phyloP scores from a whole-genome alignment of 371 early-diverging fungal genomes.

The Mucor lusitanicus region DNA sequence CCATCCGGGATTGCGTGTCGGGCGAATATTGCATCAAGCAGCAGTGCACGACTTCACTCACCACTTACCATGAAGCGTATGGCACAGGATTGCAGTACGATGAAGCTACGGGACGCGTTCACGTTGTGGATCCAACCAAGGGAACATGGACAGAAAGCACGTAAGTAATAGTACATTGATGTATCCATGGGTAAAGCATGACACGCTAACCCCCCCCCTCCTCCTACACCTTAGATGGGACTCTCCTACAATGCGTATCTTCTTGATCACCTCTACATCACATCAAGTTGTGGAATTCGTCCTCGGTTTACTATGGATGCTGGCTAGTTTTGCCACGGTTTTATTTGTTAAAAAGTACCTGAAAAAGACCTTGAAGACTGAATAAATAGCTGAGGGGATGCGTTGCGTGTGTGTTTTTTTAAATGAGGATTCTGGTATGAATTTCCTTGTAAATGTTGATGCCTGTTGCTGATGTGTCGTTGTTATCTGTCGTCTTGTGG shows the following conservation, averaged over 20 bases:
- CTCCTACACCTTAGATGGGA: no score
- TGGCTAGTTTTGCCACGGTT: slow-evolving; percentile 36
- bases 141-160: slow-evolving; percentile 73
- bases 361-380: slow-evolving; percentile 46
- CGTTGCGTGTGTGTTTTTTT: no score
- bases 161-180: no score
- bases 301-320: slow-evolving; percentile 56
- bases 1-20: slow-evolving; percentile 36
- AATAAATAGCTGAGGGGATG: slow-evolving; percentile 10
- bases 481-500: background rate
- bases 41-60: slow-evolving; percentile 55
- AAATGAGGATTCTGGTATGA: slow-evolving; percentile 4
- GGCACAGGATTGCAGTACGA: slow-evolving; percentile 71
- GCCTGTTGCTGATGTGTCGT: background rate
- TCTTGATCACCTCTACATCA: slow-evolving; percentile 50
- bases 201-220: no score
- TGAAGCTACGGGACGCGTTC: slow-evolving; percentile 42
- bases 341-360: slow-evolving; percentile 39
- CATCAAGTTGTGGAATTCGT: slow-evolving; percentile 66
- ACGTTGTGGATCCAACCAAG: slow-evolving; percentile 64
- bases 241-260: slow-evolving; percentile 57
- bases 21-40: slow-evolving; percentile 56
- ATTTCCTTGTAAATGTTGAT: slow-evolving; percentile 13
- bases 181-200: no score
- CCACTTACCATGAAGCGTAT: slow-evolving; percentile 72